Evolutionary conservation across 2,329 filamentous ascomycete species (phyloP), one percentile per base, ranked within the genome.

Genomic region (Stagonosporopsis cucurbitacearum): DNA sequence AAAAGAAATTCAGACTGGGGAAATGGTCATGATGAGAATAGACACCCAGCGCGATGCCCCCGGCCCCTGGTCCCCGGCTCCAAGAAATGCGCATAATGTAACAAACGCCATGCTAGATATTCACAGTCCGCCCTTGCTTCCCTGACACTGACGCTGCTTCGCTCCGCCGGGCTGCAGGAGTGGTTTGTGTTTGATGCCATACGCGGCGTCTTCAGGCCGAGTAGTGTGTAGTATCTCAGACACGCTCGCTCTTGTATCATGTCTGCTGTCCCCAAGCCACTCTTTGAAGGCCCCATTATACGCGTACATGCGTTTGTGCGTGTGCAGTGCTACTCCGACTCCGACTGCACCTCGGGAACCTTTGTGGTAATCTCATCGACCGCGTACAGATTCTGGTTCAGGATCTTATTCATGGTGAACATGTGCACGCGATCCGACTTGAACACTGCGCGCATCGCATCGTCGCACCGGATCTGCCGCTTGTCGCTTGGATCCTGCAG

Each of bases 371-470:
- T 63, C 50, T 95, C 92, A 49, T 94, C 92, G 43, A 91, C 83
- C 2, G 89, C 90, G 72, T 96, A 97, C 35, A 98, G 82, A 70
- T 98, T 94, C 73, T 89, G 88, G 60, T 91, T 92, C 11, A 98
- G 86, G 15, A 96, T 86, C 81, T 97, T 97, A 81, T 96, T 98
- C 94, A 99, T 98, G 65, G 92, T 93, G 77, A 99, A 99, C 95
- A 99, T 99, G 77, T 98, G 92, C 45, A 99, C 90, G 69, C 86
- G 90, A 69, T 92, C 86, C 70, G 90, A 85, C 76, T 96, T 96
- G 80, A 99, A 99, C 7, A 99, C 90, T 6, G 90, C 89, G 58
- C 91, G 88, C 89, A 99, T 89, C 65, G 86, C 87, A 22, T 96
- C 91, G 76, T 99, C 95, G 78, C 95, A 99, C 25, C 86, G 81